Percentiles rank a stretch among this genome's conserved stretches.
Evolutionary conservation across 441 rosid species (phyloP).

Genomic region (Populus hybrid): DNA sequence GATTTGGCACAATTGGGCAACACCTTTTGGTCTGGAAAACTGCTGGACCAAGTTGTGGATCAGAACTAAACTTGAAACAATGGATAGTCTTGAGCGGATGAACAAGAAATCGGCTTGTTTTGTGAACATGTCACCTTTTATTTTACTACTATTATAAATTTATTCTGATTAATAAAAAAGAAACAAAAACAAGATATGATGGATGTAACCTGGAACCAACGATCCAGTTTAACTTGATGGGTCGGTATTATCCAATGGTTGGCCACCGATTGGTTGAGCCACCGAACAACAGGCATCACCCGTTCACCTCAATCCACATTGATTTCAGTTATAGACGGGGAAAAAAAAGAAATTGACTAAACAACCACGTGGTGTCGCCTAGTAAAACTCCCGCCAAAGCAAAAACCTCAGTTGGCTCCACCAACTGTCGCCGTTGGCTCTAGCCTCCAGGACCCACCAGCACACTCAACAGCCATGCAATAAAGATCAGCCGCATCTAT

Average conservation of each 20-base stretch:
- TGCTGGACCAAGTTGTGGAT: neutral
- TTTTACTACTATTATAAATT: neutral
- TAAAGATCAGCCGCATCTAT: neutral
- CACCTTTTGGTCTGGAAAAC: neutral
- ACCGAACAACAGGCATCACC: neutral
- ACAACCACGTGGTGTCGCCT: neutral
- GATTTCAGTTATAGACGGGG: neutral
- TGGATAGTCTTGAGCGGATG: neutral
- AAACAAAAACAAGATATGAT: neutral
- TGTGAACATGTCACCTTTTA: neutral
- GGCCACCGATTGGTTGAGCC: too few species aligned
- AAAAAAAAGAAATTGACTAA: neutral
- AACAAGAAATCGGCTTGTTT: neutral
- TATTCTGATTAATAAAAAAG: neutral
- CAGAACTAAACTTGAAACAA: too few species aligned
- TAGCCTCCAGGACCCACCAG: neutral
- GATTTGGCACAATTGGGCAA: neutral
- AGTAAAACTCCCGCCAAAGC: constrained; percentile 18
- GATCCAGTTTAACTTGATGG: neutral
- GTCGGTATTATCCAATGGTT: neutral
- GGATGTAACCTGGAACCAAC: neutral
- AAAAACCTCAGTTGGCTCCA: neutral
- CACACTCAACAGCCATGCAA: neutral
- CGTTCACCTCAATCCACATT: neutral
- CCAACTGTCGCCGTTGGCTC: neutral